These are phyloP conservation scores for Microsporum audouinii DNA, from an alignment of 2,329 filamentous ascomycete species.

Conservation along the genomic window DNA sequence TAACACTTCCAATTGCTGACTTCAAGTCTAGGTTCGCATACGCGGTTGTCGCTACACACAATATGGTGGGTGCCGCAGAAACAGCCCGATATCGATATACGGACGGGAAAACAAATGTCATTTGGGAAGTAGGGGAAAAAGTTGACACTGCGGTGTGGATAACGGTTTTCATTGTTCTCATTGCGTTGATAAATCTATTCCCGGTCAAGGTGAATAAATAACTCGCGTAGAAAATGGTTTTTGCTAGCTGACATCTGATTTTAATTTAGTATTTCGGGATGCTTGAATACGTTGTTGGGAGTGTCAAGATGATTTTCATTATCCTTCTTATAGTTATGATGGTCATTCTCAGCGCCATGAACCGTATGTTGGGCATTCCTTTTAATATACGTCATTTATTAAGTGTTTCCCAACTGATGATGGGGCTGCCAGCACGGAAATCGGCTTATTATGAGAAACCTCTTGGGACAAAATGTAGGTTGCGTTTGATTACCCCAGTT, in stretches of 20 bases:
- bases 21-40: constrained; percentile 22
- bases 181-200: constrained; percentile 27
- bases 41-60: constrained; percentile 23
- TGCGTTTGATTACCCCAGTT: neutral
- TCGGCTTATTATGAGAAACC: constrained; percentile 28
- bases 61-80: constrained; percentile 31
- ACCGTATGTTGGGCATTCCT: constrained; percentile 18
- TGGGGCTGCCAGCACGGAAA: constrained; percentile 21
- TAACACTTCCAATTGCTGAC: constrained; percentile 12
- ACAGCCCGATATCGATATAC: constrained; percentile 32
- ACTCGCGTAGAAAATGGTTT: neutral
- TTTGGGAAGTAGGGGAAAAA: constrained; percentile 19
- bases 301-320: constrained; percentile 29
- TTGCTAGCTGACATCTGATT: neutral
- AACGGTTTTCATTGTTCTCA: constrained; percentile 23
- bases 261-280: constrained; percentile 27
- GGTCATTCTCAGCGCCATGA: constrained; percentile 29
- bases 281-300: constrained; percentile 27
- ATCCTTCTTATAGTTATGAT: constrained; percentile 34
- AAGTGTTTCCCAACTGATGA: constrained; percentile 8
- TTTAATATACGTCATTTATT: constrained; percentile 16
- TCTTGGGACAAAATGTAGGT: constrained; percentile 28
- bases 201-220: constrained; percentile 20
- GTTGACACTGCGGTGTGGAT: constrained; percentile 31
- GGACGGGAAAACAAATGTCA: constrained; percentile 20